Conservation (phyloP, 2,329 filamentous ascomycete genomes). For the Aspergillus persii region DNA sequence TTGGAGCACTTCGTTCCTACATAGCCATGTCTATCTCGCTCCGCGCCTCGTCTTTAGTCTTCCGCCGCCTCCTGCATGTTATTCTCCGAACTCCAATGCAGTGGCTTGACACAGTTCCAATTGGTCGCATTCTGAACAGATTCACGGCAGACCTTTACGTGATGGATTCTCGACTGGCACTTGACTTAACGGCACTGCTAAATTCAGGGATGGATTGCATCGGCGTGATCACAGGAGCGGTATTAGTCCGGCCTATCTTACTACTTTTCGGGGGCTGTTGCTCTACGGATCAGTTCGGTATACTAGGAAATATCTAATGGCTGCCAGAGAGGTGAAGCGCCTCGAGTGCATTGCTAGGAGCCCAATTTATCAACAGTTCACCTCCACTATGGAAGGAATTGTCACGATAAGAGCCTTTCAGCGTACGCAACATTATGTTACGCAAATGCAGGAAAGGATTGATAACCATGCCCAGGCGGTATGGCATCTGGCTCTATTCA, state of each 20-base stretch:
- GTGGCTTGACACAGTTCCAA: slow-evolving; percentile 75
- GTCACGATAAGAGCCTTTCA: slow-evolving; percentile 73
- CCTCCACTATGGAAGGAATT: slow-evolving; percentile 67
- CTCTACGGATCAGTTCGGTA: slow-evolving; percentile 59
- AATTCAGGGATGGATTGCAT: slow-evolving; percentile 60
- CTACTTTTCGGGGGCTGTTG: slow-evolving; percentile 60
- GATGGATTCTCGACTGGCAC: slow-evolving; percentile 65
- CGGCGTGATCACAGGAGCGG: slow-evolving; percentile 62
- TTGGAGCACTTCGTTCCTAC: slow-evolving; percentile 49
- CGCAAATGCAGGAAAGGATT: slow-evolving; percentile 66
- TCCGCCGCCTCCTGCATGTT: slow-evolving; percentile 63
- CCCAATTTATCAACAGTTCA: slow-evolving; percentile 76
- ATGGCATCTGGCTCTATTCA: slow-evolving; percentile 69
- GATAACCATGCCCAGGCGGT: slow-evolving; percentile 65
- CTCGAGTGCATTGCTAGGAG: slow-evolving; percentile 73
- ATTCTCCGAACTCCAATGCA: slow-evolving; percentile 69
- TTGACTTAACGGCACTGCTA: slow-evolving; percentile 60
- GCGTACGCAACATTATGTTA: slow-evolving; percentile 64
- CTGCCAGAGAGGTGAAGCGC: slow-evolving; percentile 59
- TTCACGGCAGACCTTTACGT: slow-evolving; percentile 74
- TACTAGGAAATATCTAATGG: slow-evolving; percentile 62
- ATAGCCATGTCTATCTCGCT: slow-evolving; percentile 61
- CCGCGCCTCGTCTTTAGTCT: slow-evolving; percentile 65
- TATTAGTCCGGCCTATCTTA: slow-evolving; percentile 66
- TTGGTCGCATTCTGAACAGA: slow-evolving; percentile 72